Conservation (phyloP, 23 red algal species). For the Gracilariopsis chorda region DNA sequence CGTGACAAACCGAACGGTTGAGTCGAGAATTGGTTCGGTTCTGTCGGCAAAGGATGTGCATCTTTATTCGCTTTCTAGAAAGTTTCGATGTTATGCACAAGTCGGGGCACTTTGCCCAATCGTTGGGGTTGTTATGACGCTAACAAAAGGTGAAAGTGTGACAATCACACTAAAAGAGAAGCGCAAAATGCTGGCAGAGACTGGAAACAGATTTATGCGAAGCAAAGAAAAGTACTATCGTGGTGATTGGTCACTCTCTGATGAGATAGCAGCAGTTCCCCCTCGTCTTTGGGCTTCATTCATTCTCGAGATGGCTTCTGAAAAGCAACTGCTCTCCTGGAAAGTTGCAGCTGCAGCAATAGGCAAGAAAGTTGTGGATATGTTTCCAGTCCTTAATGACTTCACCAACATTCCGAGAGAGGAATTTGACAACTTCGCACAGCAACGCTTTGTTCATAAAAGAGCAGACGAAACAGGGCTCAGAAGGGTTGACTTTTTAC, state of each 20-base stretch:
- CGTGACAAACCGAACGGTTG: neutral
- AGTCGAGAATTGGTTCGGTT: neutral
- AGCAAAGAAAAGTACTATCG: neutral
- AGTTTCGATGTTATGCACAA: neutral
- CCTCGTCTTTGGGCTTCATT: neutral
- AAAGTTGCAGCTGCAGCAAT: neutral
- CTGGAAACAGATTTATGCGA: neutral
- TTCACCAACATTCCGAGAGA: neutral
- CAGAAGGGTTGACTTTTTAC: neutral
- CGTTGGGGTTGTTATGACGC: neutral
- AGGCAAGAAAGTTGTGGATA: neutral
- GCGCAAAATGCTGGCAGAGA: neutral
- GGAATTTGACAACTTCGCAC: neutral
- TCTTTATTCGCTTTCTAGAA: neutral
- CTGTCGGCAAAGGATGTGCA: neutral
- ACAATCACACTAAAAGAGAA: neutral
- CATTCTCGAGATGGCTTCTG: constrained; percentile 9
- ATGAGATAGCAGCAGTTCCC: neutral
- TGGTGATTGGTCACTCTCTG: neutral
- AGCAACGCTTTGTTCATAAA: neutral
- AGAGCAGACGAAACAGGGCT: neutral
- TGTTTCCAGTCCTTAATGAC: neutral
- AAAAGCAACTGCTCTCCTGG: neutral
- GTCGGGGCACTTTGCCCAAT: neutral
- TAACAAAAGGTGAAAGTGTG: neutral